phyloP scores from a whole-genome alignment of 139 green algal genomes.

The Zygnema cylindricum region DNA sequence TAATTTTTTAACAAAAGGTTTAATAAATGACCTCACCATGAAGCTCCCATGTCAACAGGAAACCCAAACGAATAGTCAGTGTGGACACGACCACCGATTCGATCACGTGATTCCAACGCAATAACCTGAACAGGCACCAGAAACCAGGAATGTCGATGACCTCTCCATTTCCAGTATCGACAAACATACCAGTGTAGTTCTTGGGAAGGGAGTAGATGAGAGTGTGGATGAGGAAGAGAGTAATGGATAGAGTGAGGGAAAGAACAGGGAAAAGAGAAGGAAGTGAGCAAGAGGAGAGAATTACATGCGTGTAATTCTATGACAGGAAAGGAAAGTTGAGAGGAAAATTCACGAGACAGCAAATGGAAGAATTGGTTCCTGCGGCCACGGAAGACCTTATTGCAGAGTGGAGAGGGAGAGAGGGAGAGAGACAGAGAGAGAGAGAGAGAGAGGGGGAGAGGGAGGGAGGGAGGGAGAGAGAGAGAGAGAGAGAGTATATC shows the following conservation, averaged over 20 bases:
- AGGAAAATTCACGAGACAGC: slow-evolving; percentile 37
- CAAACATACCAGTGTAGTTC: too few relatives aligned
- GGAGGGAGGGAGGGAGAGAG: slow-evolving; percentile 13
- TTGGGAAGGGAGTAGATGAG: too few relatives aligned
- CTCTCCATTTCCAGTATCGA: too few relatives aligned
- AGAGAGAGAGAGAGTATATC: slow-evolving; percentile 37
- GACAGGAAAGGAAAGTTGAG: slow-evolving; percentile 17
- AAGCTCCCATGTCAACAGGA: slow-evolving; percentile 41
- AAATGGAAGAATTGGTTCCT: slow-evolving; percentile 30
- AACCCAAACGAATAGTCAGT: slow-evolving; percentile 48
- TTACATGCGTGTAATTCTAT: too few relatives aligned
- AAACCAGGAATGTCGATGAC: too few relatives aligned
- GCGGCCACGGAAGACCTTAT: background rate
- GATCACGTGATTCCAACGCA: slow-evolving; percentile 36
- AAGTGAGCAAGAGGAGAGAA: background rate
- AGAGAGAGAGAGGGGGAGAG: slow-evolving; percentile 34
- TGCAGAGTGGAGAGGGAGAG: slow-evolving; percentile 13
- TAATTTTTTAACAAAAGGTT: too few relatives aligned
- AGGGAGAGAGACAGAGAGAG: slow-evolving; percentile 34
- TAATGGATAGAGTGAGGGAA: background rate
- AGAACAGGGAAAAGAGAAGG: slow-evolving; percentile 8
- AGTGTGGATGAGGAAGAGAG: background rate
- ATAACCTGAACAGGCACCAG: slow-evolving; percentile 14
- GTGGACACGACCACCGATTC: slow-evolving; percentile 28
- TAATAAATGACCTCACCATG: slow-evolving; percentile 26